These are phyloP conservation scores for Penicillium paxilli DNA, from an alignment of 495 filamentous ascomycete genomes.

Conservation along the genomic window DNA sequence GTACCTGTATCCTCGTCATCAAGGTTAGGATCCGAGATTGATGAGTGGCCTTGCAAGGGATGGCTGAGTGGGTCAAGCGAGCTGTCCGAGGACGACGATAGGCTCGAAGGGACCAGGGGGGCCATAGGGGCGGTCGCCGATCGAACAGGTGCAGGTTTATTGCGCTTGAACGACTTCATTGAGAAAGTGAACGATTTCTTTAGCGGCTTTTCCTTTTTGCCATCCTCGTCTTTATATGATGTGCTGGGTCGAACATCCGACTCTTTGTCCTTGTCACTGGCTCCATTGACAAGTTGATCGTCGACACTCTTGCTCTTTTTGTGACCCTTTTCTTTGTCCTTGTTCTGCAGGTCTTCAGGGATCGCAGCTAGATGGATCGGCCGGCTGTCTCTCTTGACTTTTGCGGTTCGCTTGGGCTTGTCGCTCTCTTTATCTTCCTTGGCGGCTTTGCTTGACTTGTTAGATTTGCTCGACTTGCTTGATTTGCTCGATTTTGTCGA, in stretches of 20 bases:
- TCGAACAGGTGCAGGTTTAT: neutral
- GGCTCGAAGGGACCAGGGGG: neutral
- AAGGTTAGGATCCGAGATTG: conserved; percentile 12
- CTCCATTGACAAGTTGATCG: neutral
- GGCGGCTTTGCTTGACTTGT: too few relatives aligned
- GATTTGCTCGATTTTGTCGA: neutral
- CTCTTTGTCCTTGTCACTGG: neutral
- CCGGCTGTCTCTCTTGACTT: neutral
- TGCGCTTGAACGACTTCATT: conserved; percentile 16
- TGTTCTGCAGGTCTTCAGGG: neutral
- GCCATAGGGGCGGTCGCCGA: neutral
- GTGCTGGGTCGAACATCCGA: neutral
- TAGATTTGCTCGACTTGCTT: conserved; percentile 4
- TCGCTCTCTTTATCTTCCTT: conserved; percentile 2
- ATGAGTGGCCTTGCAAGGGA: conserved; percentile 11
- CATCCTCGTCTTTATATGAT: neutral
- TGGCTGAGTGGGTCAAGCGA: conserved; percentile 11
- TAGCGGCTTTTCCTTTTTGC: neutral
- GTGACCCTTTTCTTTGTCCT: neutral
- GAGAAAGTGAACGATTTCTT: conserved; percentile 19
- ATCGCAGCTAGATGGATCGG: neutral
- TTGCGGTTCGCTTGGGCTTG: neutral
- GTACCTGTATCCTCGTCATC: neutral
- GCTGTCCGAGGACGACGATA: conserved; percentile 14
- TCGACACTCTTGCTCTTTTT: neutral